Percentiles rank a stretch among this genome's conserved stretches.
phyloP scores from a whole-genome alignment of 805 yeast species.

The Kodamaea kaohsiungensis region DNA sequence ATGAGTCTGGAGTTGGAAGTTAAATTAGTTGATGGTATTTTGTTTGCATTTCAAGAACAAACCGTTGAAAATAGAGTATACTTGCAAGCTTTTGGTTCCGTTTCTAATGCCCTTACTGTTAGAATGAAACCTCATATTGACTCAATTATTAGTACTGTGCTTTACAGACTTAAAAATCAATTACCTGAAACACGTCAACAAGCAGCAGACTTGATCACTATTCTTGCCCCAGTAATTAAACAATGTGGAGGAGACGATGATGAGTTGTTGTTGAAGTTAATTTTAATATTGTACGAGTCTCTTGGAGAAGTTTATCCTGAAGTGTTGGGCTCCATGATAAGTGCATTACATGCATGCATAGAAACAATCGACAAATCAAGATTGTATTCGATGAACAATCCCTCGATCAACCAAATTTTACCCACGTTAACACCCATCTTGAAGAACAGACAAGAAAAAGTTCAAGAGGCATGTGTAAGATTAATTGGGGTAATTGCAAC shows the following conservation, averaged over 20 bases:
- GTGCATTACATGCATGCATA: slow-evolving; percentile 67
- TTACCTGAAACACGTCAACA: slow-evolving; percentile 74
- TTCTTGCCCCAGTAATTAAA: slow-evolving; percentile 65
- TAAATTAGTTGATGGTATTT: slow-evolving; percentile 73
- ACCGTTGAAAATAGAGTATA: slow-evolving; percentile 54
- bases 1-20: slow-evolving; percentile 63
- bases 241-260: slow-evolving; percentile 55
- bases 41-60: slow-evolving; percentile 83
- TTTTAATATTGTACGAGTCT: slow-evolving; percentile 81
- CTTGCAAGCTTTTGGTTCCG: slow-evolving; percentile 63
- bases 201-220: slow-evolving; percentile 74
- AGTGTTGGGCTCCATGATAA: slow-evolving; percentile 81
- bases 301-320: slow-evolving; percentile 95
- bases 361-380: slow-evolving; percentile 56
- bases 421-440: slow-evolving; percentile 91
- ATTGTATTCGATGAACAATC: slow-evolving; percentile 54
- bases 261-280: slow-evolving; percentile 63
- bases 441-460: slow-evolving; percentile 85
- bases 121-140: slow-evolving; percentile 72
- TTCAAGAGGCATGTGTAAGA: slow-evolving; percentile 78
- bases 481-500: slow-evolving; percentile 82
- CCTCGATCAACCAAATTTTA: slow-evolving; percentile 77
- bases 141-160: slow-evolving; percentile 67
- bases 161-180: slow-evolving; percentile 73
- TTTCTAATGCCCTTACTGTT: slow-evolving; percentile 59